phyloP scores from a whole-genome alignment of 768 basidiomycete species.

The Suillus ampliporus region DNA sequence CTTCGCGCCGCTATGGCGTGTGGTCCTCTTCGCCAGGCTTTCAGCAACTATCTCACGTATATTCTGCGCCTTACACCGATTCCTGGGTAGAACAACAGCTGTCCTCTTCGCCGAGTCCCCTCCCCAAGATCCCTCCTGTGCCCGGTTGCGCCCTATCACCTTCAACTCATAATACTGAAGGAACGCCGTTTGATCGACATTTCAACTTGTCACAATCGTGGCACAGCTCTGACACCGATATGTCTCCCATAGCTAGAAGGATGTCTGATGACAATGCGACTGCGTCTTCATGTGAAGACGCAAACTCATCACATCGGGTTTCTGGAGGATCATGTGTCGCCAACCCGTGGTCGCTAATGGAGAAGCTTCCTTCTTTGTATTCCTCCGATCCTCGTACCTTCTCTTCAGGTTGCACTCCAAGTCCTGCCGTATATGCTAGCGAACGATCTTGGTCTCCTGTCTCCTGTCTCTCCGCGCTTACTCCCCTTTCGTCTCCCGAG shows the following conservation, averaged over 20 bases:
- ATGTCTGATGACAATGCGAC: slow-evolving; percentile 4
- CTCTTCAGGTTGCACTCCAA: slow-evolving; percentile 2
- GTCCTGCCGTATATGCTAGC: slow-evolving; percentile 12
- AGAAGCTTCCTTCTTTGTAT: slow-evolving; percentile 34
- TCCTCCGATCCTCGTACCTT: slow-evolving; percentile 19
- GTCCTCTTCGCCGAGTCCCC: slow-evolving; percentile 35
- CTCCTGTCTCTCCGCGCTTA: slow-evolving; percentile 37
- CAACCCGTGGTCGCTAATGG: slow-evolving; percentile 31
- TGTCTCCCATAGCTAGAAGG: slow-evolving; percentile 31
- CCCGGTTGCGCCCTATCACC: slow-evolving; percentile 33
- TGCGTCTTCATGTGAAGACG: slow-evolving; percentile 8
- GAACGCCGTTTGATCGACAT: slow-evolving; percentile 36
- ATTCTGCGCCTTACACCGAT: slow-evolving; percentile 2
- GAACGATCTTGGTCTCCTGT: slow-evolving; percentile 27
- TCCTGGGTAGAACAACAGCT: slow-evolving; percentile 16
- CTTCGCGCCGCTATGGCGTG: slow-evolving; percentile 6
- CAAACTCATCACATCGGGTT: not conserved
- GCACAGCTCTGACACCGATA: slow-evolving; percentile 19
- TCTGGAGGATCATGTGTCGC: slow-evolving; percentile 16
- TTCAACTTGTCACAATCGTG: slow-evolving; percentile 30
- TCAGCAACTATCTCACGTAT: slow-evolving; percentile 1
- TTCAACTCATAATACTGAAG: slow-evolving; percentile 29
- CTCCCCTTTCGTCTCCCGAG: slow-evolving; percentile 33
- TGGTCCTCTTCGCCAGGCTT: not conserved
- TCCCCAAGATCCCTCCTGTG: slow-evolving; percentile 26